phyloP scores from a whole-genome alignment of 2,329 filamentous ascomycete species.

The Exophiala lecanii-corni region DNA sequence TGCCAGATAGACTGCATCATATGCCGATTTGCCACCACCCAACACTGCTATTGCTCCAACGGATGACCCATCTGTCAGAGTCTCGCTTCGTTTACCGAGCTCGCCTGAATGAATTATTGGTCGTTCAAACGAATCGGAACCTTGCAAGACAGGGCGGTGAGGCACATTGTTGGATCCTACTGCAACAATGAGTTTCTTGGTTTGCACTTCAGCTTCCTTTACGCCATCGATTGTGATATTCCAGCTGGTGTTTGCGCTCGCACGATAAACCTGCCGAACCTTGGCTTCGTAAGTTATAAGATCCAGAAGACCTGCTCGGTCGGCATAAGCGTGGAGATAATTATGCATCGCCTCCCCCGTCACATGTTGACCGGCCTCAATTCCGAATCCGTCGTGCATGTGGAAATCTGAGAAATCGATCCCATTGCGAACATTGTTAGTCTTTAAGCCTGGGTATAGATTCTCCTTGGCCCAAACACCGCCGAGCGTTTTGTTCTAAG shows the following conservation, averaged over 20 bases:
- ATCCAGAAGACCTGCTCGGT: slow-evolving; percentile 47
- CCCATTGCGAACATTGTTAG: slow-evolving; percentile 68
- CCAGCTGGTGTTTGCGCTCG: slow-evolving; percentile 40
- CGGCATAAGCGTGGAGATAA: slow-evolving; percentile 55
- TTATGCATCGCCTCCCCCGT: slow-evolving; percentile 51
- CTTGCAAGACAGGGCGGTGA: slow-evolving; percentile 45
- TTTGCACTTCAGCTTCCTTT: slow-evolving; percentile 23
- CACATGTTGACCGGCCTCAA: slow-evolving; percentile 54
- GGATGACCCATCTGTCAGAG: slow-evolving; percentile 39
- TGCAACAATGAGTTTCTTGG: slow-evolving; percentile 50
- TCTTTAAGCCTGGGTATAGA: slow-evolving; percentile 63
- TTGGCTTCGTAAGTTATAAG: slow-evolving; percentile 50
- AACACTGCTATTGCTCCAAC: slow-evolving; percentile 49
- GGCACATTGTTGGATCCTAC: slow-evolving; percentile 52
- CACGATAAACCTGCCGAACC: slow-evolving; percentile 47
- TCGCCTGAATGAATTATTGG: slow-evolving; percentile 50
- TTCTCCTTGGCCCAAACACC: slow-evolving; percentile 67
- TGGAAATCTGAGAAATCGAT: slow-evolving; percentile 72
- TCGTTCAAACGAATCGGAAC: slow-evolving; percentile 43
- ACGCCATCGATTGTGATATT: slow-evolving; percentile 30
- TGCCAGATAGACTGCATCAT: slow-evolving; percentile 61
- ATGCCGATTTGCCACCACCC: slow-evolving; percentile 61
- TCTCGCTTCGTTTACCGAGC: slow-evolving; percentile 40
- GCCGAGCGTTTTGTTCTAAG: slow-evolving; percentile 39
- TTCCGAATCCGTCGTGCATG: slow-evolving; percentile 55